These are phyloP conservation scores for Xylaria castorea DNA, from an alignment of 495 filamentous ascomycete genomes.

Conservation along the genomic window DNA sequence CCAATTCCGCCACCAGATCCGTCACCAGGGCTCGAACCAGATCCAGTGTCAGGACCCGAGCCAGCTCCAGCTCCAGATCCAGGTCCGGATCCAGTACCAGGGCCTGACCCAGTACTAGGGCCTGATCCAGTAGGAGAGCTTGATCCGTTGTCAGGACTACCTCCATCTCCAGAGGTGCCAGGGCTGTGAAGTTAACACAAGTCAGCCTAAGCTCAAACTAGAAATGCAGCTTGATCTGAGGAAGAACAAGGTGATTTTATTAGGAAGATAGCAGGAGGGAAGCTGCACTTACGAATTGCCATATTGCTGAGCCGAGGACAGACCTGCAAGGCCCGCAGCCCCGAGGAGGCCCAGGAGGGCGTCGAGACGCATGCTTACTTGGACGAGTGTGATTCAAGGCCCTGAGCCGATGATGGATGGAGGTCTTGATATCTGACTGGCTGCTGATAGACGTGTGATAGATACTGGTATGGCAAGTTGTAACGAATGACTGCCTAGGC, in stretches of 20 bases:
- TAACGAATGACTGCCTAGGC: constrained; percentile 24
- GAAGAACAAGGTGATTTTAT: neutral
- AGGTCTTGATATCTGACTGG: constrained; percentile 28
- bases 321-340: constrained; percentile 34
- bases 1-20: constrained; percentile 26
- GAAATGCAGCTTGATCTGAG: neutral
- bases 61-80: constrained; percentile 19
- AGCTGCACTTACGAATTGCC: constrained; percentile 35
- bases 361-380: constrained; percentile 36
- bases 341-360: constrained; percentile 37
- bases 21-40: constrained; percentile 20
- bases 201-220: neutral
- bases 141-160: constrained; percentile 19
- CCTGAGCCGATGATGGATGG: constrained; percentile 31
- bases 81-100: constrained; percentile 15
- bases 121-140: constrained; percentile 21
- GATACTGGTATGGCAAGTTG: constrained; percentile 18
- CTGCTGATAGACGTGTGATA: constrained; percentile 24
- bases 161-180: constrained; percentile 18
- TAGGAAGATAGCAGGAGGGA: too few species aligned
- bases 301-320: constrained; percentile 37
- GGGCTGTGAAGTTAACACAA: neutral
- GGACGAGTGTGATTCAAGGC: neutral
- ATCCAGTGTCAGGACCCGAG: constrained; percentile 23
- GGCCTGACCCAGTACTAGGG: constrained; percentile 9